These are phyloP conservation scores for Myxozyma sirexii DNA, from an alignment of 805 yeast genomes.

Conservation along the genomic window DNA sequence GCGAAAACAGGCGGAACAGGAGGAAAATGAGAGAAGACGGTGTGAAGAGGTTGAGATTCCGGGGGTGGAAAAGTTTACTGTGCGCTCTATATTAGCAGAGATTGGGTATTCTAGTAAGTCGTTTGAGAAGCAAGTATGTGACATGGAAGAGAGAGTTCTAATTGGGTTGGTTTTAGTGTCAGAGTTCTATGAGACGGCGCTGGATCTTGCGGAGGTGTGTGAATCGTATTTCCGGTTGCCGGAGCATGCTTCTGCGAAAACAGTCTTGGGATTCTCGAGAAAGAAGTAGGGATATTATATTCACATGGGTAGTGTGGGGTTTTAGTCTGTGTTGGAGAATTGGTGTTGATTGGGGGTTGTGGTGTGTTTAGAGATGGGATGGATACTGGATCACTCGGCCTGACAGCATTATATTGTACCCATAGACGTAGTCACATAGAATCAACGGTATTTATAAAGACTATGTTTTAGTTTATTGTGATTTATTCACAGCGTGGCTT, in stretches of 20 bases:
- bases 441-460: no score
- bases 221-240: slow-evolving; percentile 20
- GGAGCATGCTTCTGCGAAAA: slow-evolving; percentile 3
- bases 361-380: no score
- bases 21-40: neutral
- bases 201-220: slow-evolving; percentile 18
- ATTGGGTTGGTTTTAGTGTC: neutral
- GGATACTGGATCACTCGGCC: no score
- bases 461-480: no score
- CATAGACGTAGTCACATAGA: no score
- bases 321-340: no score
- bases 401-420: no score
- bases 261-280: slow-evolving; percentile 4
- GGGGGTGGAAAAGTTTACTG: neutral
- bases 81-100: neutral
- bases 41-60: neutral
- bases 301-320: neutral
- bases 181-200: slow-evolving; percentile 14
- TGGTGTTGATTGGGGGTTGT: no score
- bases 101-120: slow-evolving; percentile 1
- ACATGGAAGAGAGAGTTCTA: neutral
- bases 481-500: no score
- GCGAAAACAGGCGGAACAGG: slow-evolving; percentile 1
- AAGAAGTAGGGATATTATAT: neutral
- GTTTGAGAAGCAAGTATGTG: neutral